Evolutionary conservation across 2,329 filamentous ascomycete species (phyloP), one percentile per base, ranked within the genome.

Genomic region (Colletotrichum melonis): DNA sequence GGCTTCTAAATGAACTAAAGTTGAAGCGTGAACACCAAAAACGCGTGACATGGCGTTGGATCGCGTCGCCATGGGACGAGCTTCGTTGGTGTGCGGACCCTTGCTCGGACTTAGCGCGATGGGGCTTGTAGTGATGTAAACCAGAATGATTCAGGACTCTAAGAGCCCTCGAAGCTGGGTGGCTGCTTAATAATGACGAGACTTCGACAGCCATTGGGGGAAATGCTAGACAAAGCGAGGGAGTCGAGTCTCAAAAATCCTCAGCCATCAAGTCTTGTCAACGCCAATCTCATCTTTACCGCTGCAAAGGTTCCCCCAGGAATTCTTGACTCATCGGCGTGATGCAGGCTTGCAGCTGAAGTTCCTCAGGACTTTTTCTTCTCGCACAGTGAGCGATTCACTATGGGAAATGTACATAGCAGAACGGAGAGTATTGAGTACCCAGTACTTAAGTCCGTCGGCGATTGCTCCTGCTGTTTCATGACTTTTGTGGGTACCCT

Each of bases 51-150:
- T 60, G 56, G 71, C 67, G 55, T 71, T 66, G 56, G 49, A 70
- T 73, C 67, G 71, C 71, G 67, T 62, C 35, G 67, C 60, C 46
- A 64, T 66, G 46, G 55, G 46, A 65, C 60, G 67, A 66, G 71
- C 67, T 73, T 73, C 35, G 56, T 73, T 70, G 67, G 67, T 63
- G 56, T 60, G 42, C 35, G 32, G 55, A 62, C 9, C 67, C 71
- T 32, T 71, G 67, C 26, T 14, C 60, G 35, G 42, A 5, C 22
- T 9, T 71, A 71, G 71, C 67, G 67, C 56, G 62, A 71, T 38
- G 26, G 56, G 55, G 32, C 58, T 55, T 58, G n/a, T 46, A 30
- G 46, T 56, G 57, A 55, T 68, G 57, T 35, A 54, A 30, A 68
- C 12, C 57, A 9, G 42, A 49, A 49, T 19, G 19, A 49, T 49